Evolutionary conservation across 73 alveolate species (phyloP).

Genomic region (Symbiodinium pilosum): DNA sequence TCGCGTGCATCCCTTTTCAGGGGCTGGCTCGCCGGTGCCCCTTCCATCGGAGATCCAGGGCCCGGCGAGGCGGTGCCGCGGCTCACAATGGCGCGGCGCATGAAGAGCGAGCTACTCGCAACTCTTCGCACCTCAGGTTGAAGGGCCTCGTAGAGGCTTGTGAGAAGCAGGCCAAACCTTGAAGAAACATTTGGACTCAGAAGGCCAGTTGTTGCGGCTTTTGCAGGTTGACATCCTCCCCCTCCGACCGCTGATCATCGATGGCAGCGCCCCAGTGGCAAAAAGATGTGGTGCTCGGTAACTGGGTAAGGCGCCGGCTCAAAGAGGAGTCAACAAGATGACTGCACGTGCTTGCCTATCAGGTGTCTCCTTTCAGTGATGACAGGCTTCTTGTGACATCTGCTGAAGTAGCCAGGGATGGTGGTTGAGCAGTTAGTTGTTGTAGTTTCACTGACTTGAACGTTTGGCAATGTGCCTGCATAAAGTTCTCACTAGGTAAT

Average conservation of each 20-base stretch:
- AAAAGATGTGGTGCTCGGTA: not conserved
- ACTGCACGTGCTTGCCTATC: not conserved
- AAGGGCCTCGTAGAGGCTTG: not conserved
- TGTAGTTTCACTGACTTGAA: not conserved
- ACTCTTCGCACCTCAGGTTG: not conserved
- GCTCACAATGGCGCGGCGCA: not conserved
- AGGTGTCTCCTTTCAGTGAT: constrained; percentile 13
- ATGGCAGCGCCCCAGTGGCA: constrained; percentile 19
- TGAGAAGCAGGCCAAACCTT: not conserved
- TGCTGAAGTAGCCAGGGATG: too few species aligned
- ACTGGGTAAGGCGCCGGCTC: not conserved
- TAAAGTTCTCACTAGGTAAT: too few species aligned
- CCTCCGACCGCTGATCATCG: constrained; percentile 55
- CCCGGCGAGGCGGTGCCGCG: not conserved
- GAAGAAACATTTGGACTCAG: not conserved
- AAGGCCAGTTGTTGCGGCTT: not conserved
- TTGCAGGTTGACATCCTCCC: constrained; percentile 76
- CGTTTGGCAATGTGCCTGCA: too few species aligned
- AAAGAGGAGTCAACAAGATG: too few species aligned
- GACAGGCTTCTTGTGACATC: too few species aligned
- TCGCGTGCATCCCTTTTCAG: not conserved
- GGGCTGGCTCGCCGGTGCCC: not conserved
- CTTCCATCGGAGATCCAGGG: not conserved
- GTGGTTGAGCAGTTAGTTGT: too few species aligned
- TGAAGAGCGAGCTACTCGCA: too few species aligned